Conservation (phyloP, 148 eudicot species). For the Mesembryanthemum crystallinum region DNA sequence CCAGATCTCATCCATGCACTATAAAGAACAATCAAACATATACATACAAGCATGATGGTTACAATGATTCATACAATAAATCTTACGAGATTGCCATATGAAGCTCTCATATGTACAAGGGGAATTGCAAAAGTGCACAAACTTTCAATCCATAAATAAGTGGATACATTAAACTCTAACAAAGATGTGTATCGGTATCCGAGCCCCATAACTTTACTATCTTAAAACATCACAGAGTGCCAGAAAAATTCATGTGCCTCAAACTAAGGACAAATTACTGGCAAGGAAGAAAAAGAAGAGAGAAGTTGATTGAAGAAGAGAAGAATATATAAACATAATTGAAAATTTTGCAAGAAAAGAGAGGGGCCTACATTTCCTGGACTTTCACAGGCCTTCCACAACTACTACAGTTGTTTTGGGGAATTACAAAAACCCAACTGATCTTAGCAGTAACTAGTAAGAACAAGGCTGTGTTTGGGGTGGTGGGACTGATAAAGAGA, state of each 20-base stretch:
- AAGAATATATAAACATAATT: not conserved
- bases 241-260: constrained; percentile 14
- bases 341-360: not conserved
- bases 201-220: constrained; percentile 17
- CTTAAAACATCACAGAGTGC: constrained; percentile 16
- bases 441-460: constrained; percentile 7
- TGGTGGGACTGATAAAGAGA: not conserved
- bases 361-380: constrained; percentile 29
- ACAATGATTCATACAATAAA: constrained; percentile 12
- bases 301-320: constrained; percentile 7
- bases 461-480: not conserved
- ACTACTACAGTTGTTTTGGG: constrained; percentile 38
- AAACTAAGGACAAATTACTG: constrained; percentile 25
- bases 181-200: constrained; percentile 3
- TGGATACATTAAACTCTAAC: not conserved
- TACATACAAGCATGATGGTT: not conserved
- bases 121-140: not conserved
- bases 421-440: constrained; percentile 26
- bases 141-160: not conserved
- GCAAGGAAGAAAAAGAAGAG: not conserved
- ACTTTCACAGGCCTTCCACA: constrained; percentile 26
- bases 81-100: not conserved
- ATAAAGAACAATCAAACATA: not conserved
- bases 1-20: not conserved
- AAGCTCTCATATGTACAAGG: not conserved